Evolutionary conservation across 805 yeast genomes (phyloP), one percentile per base, ranked within the genome.

Genomic region (Lachancea quebecensis): DNA sequence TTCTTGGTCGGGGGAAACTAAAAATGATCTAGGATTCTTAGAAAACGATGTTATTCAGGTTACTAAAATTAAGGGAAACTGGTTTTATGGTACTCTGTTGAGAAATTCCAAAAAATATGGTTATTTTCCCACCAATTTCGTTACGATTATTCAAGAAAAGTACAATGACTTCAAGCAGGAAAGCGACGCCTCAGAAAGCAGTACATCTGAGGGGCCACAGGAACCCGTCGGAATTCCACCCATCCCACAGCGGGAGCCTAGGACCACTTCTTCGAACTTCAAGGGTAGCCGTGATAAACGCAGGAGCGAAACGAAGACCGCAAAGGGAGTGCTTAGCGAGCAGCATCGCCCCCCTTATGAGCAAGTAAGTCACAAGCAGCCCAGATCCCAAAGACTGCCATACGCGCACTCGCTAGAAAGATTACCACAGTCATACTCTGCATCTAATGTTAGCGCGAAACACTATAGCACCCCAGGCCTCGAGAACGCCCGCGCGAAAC

Each of bases 21-120:
- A 81, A 45, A 84, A 85, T 38, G 97, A 93, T 59, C 71, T 93
- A 36, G 98, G 98, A 0, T 93, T 93, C 61, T 75, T 90, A 16
- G 98, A 93, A 66, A 95, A 95, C 41, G 98, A 93, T 59, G 69
- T 86, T 41, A 86, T 93, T 54, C 95, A 88, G 50, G 95, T 93
- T 4, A 75, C 81, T 42, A 73, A 79, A 48, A 86, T 91, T 3
- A 95, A 93, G 59, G 96, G 95, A 15, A 81, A 81, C 56, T 88
- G 95, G 95, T 89, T 91, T 84, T 85, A 79, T 56, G 99, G 99
- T 1, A 71, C 74, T 49, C 73, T 91, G 45, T 68, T 80, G 52
- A 73, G 98, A 58, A 89, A 87, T 65, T 42, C 46, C 3, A 85
- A 81, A 50, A 78, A 86, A 54, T 60, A 61, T 38, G 99, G 99